These are phyloP conservation scores for Mucor saturninus DNA, from an alignment of 371 early-diverging fungal species.

Conservation along the genomic window DNA sequence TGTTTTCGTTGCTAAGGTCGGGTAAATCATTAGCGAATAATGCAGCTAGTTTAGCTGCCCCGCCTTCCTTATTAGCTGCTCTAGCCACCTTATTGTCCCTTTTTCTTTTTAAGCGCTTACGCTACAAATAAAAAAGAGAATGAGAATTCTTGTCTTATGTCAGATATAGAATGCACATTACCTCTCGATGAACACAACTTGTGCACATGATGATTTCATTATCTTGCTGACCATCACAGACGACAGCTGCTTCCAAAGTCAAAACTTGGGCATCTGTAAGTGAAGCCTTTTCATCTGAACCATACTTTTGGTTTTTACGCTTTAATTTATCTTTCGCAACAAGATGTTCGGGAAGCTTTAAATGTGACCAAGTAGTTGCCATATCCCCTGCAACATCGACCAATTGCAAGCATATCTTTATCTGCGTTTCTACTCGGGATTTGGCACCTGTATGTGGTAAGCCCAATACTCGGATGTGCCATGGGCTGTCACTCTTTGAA, in stretches of 20 bases:
- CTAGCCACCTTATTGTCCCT: conserved; percentile 59
- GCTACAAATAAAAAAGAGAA: conserved; percentile 25
- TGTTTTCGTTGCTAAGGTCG: conserved; percentile 45
- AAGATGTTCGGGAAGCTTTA: conserved; percentile 73
- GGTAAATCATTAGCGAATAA: conserved; percentile 50
- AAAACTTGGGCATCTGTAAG: conserved; percentile 42
- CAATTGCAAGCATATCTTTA: conserved; percentile 77
- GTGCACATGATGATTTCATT: conserved; percentile 73
- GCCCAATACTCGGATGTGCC: conserved; percentile 67
- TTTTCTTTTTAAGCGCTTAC: conserved; percentile 59
- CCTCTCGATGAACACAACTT: conserved; percentile 79
- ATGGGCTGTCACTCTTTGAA: conserved; percentile 36
- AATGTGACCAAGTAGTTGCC: conserved; percentile 70
- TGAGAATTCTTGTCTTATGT: neutral
- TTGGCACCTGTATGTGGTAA: conserved; percentile 76
- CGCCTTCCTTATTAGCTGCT: conserved; percentile 54
- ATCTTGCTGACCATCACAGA: conserved; percentile 75
- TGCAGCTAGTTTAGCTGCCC: conserved; percentile 53
- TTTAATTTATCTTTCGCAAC: conserved; percentile 70
- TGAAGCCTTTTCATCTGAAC: conserved; percentile 36
- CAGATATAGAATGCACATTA: conserved; percentile 17
- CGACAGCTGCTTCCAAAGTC: conserved; percentile 69
- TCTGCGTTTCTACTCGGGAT: conserved; percentile 85
- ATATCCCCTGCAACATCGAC: conserved; percentile 64
- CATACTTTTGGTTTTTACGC: conserved; percentile 43